Percentiles rank a stretch among this genome's conserved stretches.
Evolutionary conservation across 495 filamentous ascomycete species (phyloP).

Genomic region (Eremomyces bilateralis): DNA sequence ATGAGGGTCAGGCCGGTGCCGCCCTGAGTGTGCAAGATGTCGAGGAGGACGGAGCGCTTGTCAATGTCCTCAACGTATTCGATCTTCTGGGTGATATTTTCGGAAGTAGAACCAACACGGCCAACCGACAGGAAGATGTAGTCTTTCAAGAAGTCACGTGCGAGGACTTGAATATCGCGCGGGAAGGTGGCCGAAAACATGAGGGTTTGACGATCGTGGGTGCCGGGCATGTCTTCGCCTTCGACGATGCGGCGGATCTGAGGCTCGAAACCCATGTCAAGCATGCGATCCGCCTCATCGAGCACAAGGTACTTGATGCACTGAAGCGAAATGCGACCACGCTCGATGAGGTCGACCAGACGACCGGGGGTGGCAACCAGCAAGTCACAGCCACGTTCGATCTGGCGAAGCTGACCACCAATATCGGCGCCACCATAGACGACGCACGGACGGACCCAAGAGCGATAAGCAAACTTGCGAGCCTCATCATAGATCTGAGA

Average conservation of each 20-base stretch:
- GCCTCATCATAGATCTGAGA: slow-evolving; percentile 97
- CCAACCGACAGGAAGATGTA: slow-evolving; percentile 97
- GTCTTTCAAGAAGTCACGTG: slow-evolving; percentile 92
- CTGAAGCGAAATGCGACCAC: slow-evolving; percentile 84
- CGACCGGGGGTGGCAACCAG: slow-evolving; percentile 93
- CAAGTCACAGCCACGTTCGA: slow-evolving; percentile 93
- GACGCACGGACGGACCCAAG: slow-evolving; percentile 94
- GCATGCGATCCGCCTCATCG: slow-evolving; percentile 97
- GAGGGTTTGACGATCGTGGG: slow-evolving; percentile 76
- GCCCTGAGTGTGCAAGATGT: slow-evolving; percentile 89
- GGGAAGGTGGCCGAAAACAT: slow-evolving; percentile 99
- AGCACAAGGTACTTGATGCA: slow-evolving; percentile 99
- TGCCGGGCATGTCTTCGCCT: slow-evolving; percentile 87
- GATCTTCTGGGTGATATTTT: slow-evolving; percentile 98
- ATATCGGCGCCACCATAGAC: slow-evolving; percentile 99
- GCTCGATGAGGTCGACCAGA: slow-evolving; percentile 92
- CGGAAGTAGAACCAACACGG: slow-evolving; percentile 96
- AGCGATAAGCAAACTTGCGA: slow-evolving; percentile 95
- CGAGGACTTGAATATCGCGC: slow-evolving; percentile 96
- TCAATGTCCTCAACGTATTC: slow-evolving; percentile 94
- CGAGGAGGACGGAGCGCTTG: slow-evolving; percentile 92
- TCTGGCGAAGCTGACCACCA: slow-evolving; percentile 84
- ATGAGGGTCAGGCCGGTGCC: slow-evolving; percentile 84
- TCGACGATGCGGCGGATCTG: slow-evolving; percentile 97
- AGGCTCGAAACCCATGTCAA: slow-evolving; percentile 99